phyloP scores from a whole-genome alignment of 257 asterid species.

The Solanum chmielewskii region DNA sequence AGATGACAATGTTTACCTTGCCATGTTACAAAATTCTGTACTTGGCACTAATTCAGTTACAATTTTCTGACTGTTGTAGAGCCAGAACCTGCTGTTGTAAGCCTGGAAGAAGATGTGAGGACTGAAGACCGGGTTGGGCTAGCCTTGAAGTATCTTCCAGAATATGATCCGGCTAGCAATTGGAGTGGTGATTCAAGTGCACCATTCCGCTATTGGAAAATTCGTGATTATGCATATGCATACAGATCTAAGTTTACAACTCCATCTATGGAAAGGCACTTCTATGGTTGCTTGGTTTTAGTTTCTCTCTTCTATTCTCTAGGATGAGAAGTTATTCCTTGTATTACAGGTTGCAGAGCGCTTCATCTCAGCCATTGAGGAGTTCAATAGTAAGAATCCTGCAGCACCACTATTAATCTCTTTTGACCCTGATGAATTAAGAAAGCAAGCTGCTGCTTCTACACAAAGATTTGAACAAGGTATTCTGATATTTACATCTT shows the following conservation, averaged over 20 bases:
- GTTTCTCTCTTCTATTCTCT: neutral
- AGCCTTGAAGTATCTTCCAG: conserved; percentile 70
- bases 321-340: neutral
- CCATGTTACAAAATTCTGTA: neutral
- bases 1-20: neutral
- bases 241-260: conserved; percentile 75
- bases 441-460: conserved; percentile 92
- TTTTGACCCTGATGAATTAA: conserved; percentile 66
- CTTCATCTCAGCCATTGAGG: conserved; percentile 76
- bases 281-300: neutral
- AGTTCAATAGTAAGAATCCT: conserved; percentile 52
- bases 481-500: conserved; percentile 1
- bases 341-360: conserved; percentile 73
- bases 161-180: conserved; percentile 52
- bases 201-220: conserved; percentile 85
- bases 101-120: conserved; percentile 59
- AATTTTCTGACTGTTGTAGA: conserved; percentile 31
- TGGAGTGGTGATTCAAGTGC: conserved; percentile 50
- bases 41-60: neutral
- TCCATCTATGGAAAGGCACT: conserved; percentile 67
- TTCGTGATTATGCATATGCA: conserved; percentile 94
- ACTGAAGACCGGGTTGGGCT: conserved; percentile 69
- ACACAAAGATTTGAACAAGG: conserved; percentile 93
- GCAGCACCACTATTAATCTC: conserved; percentile 66
- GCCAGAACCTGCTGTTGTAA: conserved; percentile 46